Evolutionary conservation across 2,329 filamentous ascomycete species (phyloP).

Genomic region (Alternaria consortialis): DNA sequence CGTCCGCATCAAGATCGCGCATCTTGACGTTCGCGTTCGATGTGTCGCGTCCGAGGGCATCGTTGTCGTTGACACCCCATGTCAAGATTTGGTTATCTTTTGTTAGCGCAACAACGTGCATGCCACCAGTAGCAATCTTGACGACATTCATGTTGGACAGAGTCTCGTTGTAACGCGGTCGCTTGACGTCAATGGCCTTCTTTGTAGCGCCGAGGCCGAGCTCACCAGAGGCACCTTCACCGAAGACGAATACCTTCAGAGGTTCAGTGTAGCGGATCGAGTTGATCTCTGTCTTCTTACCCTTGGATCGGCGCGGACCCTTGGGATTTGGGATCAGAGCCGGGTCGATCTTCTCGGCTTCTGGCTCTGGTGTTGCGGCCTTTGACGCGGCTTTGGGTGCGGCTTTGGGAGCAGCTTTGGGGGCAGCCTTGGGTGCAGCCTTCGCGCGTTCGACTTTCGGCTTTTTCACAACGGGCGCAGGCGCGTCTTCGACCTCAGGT

Average conservation of each 20-base stretch:
- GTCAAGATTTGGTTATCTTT: conserved; percentile 82
- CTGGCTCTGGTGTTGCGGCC: conserved; percentile 15
- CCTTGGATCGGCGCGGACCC: conserved; percentile 42
- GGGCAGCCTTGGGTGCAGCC: conserved; percentile 22
- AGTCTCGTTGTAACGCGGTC: conserved; percentile 73
- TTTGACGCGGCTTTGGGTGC: conserved; percentile 19
- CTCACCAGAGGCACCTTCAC: conserved; percentile 81
- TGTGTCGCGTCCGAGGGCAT: conserved; percentile 79
- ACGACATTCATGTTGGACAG: conserved; percentile 72
- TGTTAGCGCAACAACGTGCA: conserved; percentile 81
- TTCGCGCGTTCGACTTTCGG: conserved; percentile 30
- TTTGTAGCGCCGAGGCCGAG: conserved; percentile 77
- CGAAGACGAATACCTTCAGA: conserved; percentile 81
- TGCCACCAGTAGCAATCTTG: conserved; percentile 79
- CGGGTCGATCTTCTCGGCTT: conserved; percentile 21
- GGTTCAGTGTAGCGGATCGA: conserved; percentile 65
- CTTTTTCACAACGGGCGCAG: conserved; percentile 37
- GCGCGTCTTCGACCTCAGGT: conserved; percentile 26
- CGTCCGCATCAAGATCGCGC: conserved; percentile 62
- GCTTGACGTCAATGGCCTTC: conserved; percentile 75
- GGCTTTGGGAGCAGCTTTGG: conserved; percentile 24
- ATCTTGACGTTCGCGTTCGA: conserved; percentile 69
- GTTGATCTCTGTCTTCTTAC: conserved; percentile 65
- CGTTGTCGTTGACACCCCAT: conserved; percentile 89
- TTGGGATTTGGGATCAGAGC: conserved; percentile 37